Conservation (phyloP, 1,284 basidiomycete genomes). For the Fistulinella staudtii region DNA sequence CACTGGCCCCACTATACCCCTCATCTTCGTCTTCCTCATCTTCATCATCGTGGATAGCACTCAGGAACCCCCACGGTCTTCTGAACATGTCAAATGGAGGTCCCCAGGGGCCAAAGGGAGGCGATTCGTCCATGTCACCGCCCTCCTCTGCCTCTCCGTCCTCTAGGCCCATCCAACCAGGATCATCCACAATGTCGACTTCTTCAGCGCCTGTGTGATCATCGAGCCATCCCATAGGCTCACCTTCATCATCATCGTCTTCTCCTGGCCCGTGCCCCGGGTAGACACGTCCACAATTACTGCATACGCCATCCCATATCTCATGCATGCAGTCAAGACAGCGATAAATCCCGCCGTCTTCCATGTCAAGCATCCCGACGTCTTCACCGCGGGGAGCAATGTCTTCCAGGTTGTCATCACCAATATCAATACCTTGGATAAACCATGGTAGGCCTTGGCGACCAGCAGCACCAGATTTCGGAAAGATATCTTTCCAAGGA, state of each 20-base stretch:
- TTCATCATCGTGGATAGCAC: constrained; percentile 24
- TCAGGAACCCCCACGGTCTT: constrained; percentile 15
- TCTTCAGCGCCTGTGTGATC: constrained; percentile 36
- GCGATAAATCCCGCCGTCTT: constrained; percentile 69
- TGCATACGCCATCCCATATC: constrained; percentile 63
- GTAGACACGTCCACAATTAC: constrained; percentile 55
- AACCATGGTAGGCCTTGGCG: constrained; percentile 17
- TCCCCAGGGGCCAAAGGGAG: constrained; percentile 19
- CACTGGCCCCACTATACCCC: constrained; percentile 19
- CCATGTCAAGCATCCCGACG: constrained; percentile 61
- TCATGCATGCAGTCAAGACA: constrained; percentile 73
- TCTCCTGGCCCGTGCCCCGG: constrained; percentile 42
- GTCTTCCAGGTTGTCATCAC: constrained; percentile 14
- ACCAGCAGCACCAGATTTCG: constrained; percentile 9
- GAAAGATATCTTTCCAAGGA: constrained; percentile 64
- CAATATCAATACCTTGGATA: constrained; percentile 13
- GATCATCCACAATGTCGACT: constrained; percentile 31
- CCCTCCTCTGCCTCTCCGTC: constrained; percentile 30
- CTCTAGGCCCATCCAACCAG: constrained; percentile 38
- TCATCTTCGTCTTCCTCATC: constrained; percentile 28
- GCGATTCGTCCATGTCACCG: constrained; percentile 24
- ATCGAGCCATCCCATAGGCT: constrained; percentile 35
- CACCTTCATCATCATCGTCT: constrained; percentile 35
- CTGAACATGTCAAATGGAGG: constrained; percentile 16
- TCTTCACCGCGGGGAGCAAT: constrained; percentile 32